Evolutionary conservation across 2,329 filamentous ascomycete species (phyloP).

Genomic region (Calycina herbarum): DNA sequence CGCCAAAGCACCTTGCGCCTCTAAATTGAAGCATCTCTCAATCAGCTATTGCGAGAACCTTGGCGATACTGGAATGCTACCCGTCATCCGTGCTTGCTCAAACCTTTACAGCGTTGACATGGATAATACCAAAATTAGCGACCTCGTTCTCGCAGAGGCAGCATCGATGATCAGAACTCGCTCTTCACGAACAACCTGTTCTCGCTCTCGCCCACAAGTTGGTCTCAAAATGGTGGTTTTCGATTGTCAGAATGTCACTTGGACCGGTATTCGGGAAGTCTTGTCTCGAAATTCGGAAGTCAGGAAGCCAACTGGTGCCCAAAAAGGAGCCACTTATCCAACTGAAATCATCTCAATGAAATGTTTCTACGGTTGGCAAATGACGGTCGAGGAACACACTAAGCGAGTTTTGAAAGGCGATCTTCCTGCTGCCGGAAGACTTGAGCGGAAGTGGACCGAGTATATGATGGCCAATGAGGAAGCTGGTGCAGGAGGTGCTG

Average conservation of each 20-base stretch:
- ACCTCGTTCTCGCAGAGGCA: constrained; percentile 82
- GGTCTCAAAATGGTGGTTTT: constrained; percentile 80
- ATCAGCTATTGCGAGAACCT: constrained; percentile 88
- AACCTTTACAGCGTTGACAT: constrained; percentile 73
- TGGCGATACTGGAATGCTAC: constrained; percentile 80
- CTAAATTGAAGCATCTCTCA: constrained; percentile 74
- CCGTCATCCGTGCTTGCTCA: constrained; percentile 73
- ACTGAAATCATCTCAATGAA: constrained; percentile 82
- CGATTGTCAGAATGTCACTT: constrained; percentile 89
- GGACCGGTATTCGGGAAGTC: constrained; percentile 86
- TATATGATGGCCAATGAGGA: constrained; percentile 94
- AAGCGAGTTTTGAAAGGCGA: constrained; percentile 81
- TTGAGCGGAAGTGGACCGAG: constrained; percentile 89
- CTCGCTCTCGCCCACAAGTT: constrained; percentile 30
- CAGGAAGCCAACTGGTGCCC: constrained; percentile 46
- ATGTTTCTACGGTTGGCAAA: constrained; percentile 94
- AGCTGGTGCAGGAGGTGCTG: constrained; percentile 66
- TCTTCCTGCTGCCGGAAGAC: constrained; percentile 68
- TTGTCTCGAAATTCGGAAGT: constrained; percentile 81
- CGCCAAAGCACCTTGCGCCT: constrained; percentile 72
- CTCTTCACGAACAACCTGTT: constrained; percentile 40
- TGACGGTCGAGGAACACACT: constrained; percentile 90
- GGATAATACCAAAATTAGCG: constrained; percentile 90
- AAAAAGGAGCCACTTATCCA: constrained; percentile 51
- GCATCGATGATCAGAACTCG: constrained; percentile 75